Evolutionary conservation across 2,329 filamentous ascomycete genomes (phyloP).

Genomic region (Fusarium setosum): DNA sequence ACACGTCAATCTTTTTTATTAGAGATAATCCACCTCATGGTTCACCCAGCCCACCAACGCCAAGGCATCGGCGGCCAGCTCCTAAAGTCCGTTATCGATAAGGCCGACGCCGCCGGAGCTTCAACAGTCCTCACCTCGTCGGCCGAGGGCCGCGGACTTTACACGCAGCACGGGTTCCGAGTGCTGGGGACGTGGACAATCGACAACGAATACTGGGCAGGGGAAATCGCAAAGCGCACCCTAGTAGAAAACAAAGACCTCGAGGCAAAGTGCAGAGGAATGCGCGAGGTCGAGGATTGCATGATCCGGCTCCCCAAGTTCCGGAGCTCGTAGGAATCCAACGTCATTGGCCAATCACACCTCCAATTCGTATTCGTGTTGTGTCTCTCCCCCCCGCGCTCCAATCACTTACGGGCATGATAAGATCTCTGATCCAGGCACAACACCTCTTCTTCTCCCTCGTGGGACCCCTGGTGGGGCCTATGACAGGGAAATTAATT

Average conservation of each 20-base stretch:
- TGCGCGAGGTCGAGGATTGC: constrained; percentile 35
- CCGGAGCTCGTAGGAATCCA: not conserved
- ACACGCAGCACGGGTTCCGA: constrained; percentile 28
- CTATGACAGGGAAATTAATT: constrained; percentile 1
- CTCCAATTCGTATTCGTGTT: constrained; percentile 38
- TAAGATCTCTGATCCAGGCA: constrained; percentile 38
- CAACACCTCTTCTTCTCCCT: constrained; percentile 11
- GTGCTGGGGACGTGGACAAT: constrained; percentile 30
- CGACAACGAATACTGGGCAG: constrained; percentile 35
- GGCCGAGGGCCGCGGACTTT: constrained; percentile 26
- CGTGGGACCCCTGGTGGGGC: constrained; percentile 30
- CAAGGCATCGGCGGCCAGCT: constrained; percentile 33
- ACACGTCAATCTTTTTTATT: too few relatives aligned
- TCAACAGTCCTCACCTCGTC: constrained; percentile 33
- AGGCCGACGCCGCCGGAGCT: constrained; percentile 23
- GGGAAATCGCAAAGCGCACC: constrained; percentile 20
- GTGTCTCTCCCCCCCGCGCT: constrained; percentile 7
- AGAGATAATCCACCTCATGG: constrained; percentile 41
- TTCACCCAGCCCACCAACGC: constrained; percentile 36
- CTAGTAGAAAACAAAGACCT: constrained; percentile 19
- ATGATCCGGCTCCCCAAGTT: constrained; percentile 37
- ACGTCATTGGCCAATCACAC: constrained; percentile 8
- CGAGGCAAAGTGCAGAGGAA: constrained; percentile 18
- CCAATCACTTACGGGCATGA: constrained; percentile 40
- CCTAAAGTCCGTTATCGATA: constrained; percentile 21